A percentile compares a stretch with the other conserved stretches of the same genome.
Conservation (phyloP, 257 asterid genomes). For the Paraleonurus japonicus region DNA sequence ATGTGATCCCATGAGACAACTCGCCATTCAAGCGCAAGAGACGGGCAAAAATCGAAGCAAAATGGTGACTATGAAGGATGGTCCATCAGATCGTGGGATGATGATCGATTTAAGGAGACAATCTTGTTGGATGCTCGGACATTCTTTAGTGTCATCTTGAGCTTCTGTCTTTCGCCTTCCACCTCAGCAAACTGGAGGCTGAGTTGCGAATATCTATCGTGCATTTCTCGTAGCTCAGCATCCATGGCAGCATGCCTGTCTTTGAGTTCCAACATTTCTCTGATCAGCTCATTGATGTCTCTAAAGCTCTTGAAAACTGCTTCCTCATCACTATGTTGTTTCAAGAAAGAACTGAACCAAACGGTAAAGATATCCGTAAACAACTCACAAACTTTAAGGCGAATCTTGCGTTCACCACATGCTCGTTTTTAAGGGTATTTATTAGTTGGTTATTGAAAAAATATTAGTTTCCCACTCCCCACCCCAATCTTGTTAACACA, state of each 20-base stretch:
- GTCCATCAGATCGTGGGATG: slow-evolving; percentile 42
- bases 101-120: slow-evolving; percentile 35
- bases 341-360: slow-evolving; percentile 69
- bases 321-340: slow-evolving; percentile 80
- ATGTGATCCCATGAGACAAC: not conserved
- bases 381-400: not conserved
- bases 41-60: not conserved
- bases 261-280: slow-evolving; percentile 77
- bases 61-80: slow-evolving; percentile 33
- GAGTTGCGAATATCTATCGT: slow-evolving; percentile 74
- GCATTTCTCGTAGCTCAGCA: slow-evolving; percentile 88
- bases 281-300: slow-evolving; percentile 83
- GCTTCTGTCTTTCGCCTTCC: slow-evolving; percentile 94
- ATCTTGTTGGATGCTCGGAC: slow-evolving; percentile 55
- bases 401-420: not conserved
- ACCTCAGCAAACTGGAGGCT: slow-evolving; percentile 97
- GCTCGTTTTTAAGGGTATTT: not conserved
- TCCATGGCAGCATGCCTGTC: slow-evolving; percentile 65
- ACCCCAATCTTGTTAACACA: too few species aligned
- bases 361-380: not conserved
- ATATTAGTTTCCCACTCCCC: too few species aligned
- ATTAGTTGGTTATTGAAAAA: not conserved
- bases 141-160: slow-evolving; percentile 77
- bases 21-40: not conserved
- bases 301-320: slow-evolving; percentile 79